phyloP scores from a whole-genome alignment of 345 rosid species.

The Boechera divaricarpa region DNA sequence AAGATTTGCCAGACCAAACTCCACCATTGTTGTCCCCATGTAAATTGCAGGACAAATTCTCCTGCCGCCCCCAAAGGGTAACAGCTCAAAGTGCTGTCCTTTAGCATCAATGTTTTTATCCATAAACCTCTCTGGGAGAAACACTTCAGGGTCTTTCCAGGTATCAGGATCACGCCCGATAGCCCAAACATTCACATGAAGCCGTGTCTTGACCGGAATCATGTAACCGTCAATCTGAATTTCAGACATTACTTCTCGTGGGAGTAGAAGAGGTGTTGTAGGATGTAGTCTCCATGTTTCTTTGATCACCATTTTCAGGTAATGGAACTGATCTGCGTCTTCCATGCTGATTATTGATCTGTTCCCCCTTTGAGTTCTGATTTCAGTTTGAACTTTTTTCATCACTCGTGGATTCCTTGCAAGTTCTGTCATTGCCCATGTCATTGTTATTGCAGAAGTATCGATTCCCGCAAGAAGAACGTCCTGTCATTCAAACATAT shows the following conservation, averaged over 20 bases:
- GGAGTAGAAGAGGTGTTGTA: constrained; percentile 47
- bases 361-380: constrained; percentile 40
- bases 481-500: constrained; percentile 37
- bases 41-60: constrained; percentile 51
- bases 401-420: constrained; percentile 46
- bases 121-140: constrained; percentile 51
- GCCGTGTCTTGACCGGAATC: constrained; percentile 44
- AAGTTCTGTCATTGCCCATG: constrained; percentile 57
- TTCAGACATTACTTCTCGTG: constrained; percentile 52
- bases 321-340: constrained; percentile 43
- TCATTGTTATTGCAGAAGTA: constrained; percentile 33
- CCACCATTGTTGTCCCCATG: constrained; percentile 44
- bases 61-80: constrained; percentile 57
- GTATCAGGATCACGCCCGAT: constrained; percentile 53
- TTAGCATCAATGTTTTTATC: constrained; percentile 46
- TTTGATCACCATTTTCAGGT: constrained; percentile 52
- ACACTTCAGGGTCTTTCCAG: constrained; percentile 50
- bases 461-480: constrained; percentile 28
- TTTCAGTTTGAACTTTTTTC: constrained; percentile 52
- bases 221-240: constrained; percentile 46
- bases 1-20: constrained; percentile 51
- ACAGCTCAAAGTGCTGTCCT: constrained; percentile 51
- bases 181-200: constrained; percentile 57
- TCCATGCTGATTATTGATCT: constrained; percentile 36
- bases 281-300: constrained; percentile 63